A percentile compares a stretch with the other conserved stretches of the same genome.
These are phyloP conservation scores for Athelia psychrophila DNA, from an alignment of 1,284 basidiomycete species.

Conservation along the genomic window DNA sequence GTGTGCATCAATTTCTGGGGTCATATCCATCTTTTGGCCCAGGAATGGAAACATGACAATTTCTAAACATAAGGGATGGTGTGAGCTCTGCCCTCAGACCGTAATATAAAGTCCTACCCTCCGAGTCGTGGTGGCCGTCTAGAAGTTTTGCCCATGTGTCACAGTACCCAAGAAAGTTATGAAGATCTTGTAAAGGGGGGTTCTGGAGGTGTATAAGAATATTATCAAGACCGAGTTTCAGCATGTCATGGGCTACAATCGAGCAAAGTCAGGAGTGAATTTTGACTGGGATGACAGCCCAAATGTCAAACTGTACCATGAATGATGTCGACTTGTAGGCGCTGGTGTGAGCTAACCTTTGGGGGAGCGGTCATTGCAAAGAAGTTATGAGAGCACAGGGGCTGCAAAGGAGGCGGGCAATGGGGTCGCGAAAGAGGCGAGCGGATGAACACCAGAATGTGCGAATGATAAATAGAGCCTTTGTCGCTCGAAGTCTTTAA, in stretches of 20 bases:
- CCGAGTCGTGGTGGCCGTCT: slow-evolving; percentile 28
- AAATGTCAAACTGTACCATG: background rate
- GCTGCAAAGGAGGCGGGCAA: no score
- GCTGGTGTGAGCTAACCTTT: background rate
- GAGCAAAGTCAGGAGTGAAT: background rate
- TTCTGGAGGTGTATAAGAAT: slow-evolving; percentile 31
- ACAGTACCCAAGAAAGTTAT: slow-evolving; percentile 39
- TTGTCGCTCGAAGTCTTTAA: no score
- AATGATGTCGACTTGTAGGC: background rate
- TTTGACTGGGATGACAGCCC: background rate
- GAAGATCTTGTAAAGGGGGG: slow-evolving; percentile 30
- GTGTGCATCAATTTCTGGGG: slow-evolving; percentile 32
- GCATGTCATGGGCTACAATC: slow-evolving; percentile 26
- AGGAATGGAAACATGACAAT: slow-evolving; percentile 32
- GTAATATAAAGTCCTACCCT: slow-evolving; percentile 21
- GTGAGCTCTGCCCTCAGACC: background rate
- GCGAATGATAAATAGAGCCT: no score
- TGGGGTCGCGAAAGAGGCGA: no score
- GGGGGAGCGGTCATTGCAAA: background rate
- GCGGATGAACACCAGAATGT: no score
- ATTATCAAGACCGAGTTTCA: slow-evolving; percentile 30
- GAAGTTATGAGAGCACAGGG: no score
- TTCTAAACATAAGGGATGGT: slow-evolving; percentile 18
- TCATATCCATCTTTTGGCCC: slow-evolving; percentile 33
- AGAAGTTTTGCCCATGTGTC: slow-evolving; percentile 31